Evolutionary conservation across 192 early-diverging fungal genomes (phyloP).

Genomic region (Funneliformis mosseae): DNA sequence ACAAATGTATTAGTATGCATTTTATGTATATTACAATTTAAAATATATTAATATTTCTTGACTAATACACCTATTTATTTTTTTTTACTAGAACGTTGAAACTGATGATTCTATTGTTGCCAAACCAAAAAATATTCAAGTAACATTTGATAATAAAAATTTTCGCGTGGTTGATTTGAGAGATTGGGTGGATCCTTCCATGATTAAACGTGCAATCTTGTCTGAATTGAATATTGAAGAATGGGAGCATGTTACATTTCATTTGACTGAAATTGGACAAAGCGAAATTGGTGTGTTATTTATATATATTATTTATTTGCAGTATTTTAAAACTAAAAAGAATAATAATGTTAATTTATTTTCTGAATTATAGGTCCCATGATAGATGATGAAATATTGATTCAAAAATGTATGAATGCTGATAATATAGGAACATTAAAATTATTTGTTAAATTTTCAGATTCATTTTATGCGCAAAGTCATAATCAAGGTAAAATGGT

Average conservation of each 20-base stretch:
- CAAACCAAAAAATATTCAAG: constrained; percentile 36
- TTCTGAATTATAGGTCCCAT: neutral
- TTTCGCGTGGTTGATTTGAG: constrained; percentile 43
- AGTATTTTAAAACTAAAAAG: neutral
- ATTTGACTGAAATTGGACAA: constrained; percentile 11
- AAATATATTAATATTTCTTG: neutral
- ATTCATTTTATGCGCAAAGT: neutral
- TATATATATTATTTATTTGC: neutral
- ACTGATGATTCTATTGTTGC: neutral
- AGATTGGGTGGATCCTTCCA: constrained; percentile 36
- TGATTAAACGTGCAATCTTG: constrained; percentile 44
- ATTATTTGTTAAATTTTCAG: constrained; percentile 11
- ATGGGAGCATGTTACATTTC: constrained; percentile 1
- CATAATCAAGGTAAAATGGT: neutral
- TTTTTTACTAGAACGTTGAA: neutral
- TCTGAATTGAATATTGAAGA: constrained; percentile 20
- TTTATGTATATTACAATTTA: neutral
- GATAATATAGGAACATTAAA: constrained; percentile 16
- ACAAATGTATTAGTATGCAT: neutral
- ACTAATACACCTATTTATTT: neutral
- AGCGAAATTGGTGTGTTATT: constrained; percentile 3
- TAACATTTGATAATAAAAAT: constrained; percentile 42
- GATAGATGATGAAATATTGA: constrained; percentile 15
- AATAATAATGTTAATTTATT: neutral
- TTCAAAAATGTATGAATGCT: constrained; percentile 10